These are phyloP conservation scores for Raffaelea ambrosiae DNA, from an alignment of 2,329 filamentous ascomycete genomes.

Conservation along the genomic window DNA sequence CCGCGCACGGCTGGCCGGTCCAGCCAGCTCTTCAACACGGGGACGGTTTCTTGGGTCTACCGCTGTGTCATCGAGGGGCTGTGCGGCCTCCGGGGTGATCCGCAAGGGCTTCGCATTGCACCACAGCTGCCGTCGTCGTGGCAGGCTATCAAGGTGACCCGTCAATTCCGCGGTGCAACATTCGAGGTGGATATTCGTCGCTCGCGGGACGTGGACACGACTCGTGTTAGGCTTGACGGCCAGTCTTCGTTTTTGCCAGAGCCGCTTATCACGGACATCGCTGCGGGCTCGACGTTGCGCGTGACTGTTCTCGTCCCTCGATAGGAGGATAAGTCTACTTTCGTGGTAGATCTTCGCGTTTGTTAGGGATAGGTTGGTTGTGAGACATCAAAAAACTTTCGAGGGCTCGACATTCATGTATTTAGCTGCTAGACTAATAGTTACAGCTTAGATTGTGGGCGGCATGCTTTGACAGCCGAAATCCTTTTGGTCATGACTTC, in stretches of 20 bases:
- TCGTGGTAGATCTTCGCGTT: too few species aligned
- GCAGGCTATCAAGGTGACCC: constrained; percentile 36
- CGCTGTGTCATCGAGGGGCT: constrained; percentile 46
- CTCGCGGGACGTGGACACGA: constrained; percentile 25
- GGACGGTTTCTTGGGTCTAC: constrained; percentile 49
- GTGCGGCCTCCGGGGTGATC: constrained; percentile 42
- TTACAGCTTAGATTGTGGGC: too few species aligned
- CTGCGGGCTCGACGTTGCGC: constrained; percentile 33
- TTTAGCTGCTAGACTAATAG: too few species aligned
- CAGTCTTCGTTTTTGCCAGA: constrained; percentile 29
- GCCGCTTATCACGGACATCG: constrained; percentile 30
- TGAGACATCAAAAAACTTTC: too few species aligned
- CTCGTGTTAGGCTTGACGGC: constrained; percentile 31
- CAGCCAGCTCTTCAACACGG: constrained; percentile 50
- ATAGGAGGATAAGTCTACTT: too few species aligned
- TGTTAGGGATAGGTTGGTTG: too few species aligned
- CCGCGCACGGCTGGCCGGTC: constrained; percentile 46
- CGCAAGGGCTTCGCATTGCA: constrained; percentile 33
- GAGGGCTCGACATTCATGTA: too few species aligned
- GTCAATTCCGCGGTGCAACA: constrained; percentile 41
- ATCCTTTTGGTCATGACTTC: too few species aligned
- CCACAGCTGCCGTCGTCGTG: constrained; percentile 44
- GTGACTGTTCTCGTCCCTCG: constrained; percentile 26
- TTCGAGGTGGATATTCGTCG: constrained; percentile 38
- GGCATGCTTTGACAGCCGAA: too few species aligned